These are phyloP conservation scores for Cryptococcus sp. DNA, from an alignment of 1,284 basidiomycete species.

Conservation along the genomic window DNA sequence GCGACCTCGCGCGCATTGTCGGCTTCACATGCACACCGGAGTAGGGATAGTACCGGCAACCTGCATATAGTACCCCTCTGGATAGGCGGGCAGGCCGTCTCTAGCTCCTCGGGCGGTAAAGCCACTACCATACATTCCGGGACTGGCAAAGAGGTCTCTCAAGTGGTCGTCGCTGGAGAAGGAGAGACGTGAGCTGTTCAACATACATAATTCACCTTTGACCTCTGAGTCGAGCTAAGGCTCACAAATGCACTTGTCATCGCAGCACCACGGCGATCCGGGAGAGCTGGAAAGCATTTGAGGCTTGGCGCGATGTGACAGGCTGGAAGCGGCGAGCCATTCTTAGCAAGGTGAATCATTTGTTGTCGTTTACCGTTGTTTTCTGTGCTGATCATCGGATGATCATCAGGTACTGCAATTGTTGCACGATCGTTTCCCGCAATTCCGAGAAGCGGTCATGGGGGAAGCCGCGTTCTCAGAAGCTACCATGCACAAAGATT, in stretches of 20 bases:
- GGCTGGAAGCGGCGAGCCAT: slow-evolving; percentile 26
- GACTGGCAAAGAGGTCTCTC: slow-evolving; percentile 17
- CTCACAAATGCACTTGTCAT: not conserved
- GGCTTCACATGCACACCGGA: too few species aligned
- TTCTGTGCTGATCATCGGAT: not conserved
- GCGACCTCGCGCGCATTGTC: too few species aligned
- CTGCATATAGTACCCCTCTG: slow-evolving; percentile 24
- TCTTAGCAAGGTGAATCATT: slow-evolving; percentile 17
- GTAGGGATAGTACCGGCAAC: not conserved
- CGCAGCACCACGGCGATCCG: slow-evolving; percentile 16
- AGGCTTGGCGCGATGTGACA: slow-evolving; percentile 19
- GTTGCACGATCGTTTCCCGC: slow-evolving; percentile 21
- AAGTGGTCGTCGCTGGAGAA: slow-evolving; percentile 27
- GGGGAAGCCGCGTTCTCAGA: slow-evolving; percentile 25
- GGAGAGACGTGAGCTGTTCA: slow-evolving; percentile 24
- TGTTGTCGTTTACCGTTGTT: not conserved
- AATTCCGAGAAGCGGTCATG: slow-evolving; percentile 11
- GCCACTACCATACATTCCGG: slow-evolving; percentile 16
- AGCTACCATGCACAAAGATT: slow-evolving; percentile 17
- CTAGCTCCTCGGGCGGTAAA: slow-evolving; percentile 10
- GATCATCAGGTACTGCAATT: slow-evolving; percentile 13
- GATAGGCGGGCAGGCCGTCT: slow-evolving; percentile 19
- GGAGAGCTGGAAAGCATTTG: slow-evolving; percentile 17
- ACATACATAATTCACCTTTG: not conserved
- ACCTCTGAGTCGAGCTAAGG: not conserved